Base-by-base conservation (phyloP, 495 filamentous ascomycete species). In the Xylaria grammica region DNA sequence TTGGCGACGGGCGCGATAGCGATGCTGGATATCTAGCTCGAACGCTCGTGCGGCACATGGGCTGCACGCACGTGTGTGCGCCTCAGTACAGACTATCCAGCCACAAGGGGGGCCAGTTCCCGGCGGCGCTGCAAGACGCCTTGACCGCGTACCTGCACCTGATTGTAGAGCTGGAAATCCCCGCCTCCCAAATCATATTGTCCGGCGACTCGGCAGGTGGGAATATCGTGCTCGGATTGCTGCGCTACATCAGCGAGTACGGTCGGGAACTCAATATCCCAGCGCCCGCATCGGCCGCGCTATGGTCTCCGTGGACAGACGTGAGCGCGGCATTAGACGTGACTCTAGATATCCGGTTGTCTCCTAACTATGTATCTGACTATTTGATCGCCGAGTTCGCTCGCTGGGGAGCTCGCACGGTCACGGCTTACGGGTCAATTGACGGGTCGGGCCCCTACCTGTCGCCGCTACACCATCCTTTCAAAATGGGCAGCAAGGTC, bases 121-220 rank as follows among this genome's bases (percentile, higher is more conserved):
- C 81, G 13, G 81, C 80, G 7, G 77, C 77, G 2, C 67, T 82
- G 0, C 81, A 83, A 70, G 81, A 83, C 51, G 75, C 73, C 20
- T 55, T 83, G 48, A 72, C 79, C 0, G 64, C 74, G 6, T 83
- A 83, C 54, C 54, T 65, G 3, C 75, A 77, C 56, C 73, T 83
- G 4, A 44, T 81, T 13, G 58, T 71, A n/a, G 68, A 67, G 0
- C 63, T 79, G 10, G 51, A 60, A 0, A 74, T 79, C 27, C 69
- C 72, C 2, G 48, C 78, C 4, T 67, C 60, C 0, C 60, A 69
- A 0, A 68, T 76, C 7, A 67, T 65, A 32, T n/a, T 77, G 10
- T 66, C 65, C 1, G 72, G 74, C 29, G 74, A 74, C 49, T 65
- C 65, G n/a, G 67, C 74, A 1, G 69, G 74, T 4, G 74, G 58